These are phyloP conservation scores for Mycena crocata DNA, from an alignment of 768 basidiomycete genomes.

Conservation along the genomic window DNA sequence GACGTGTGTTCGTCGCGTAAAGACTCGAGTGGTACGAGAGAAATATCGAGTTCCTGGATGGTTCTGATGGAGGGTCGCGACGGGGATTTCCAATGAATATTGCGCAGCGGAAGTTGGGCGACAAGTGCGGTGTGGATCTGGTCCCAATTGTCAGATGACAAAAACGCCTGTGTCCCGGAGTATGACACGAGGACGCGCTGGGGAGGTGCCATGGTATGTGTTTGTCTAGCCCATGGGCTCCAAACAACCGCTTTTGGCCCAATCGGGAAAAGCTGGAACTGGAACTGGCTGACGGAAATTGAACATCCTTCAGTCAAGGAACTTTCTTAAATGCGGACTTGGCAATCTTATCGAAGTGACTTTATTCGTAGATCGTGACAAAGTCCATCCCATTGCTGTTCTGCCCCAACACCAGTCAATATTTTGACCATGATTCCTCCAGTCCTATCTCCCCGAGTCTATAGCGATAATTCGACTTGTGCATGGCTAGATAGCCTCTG, in stretches of 20 bases:
- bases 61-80: conserved; percentile 81
- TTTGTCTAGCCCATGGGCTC: not conserved
- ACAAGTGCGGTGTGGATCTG: conserved; percentile 73
- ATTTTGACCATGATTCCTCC: too few species aligned
- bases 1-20: conserved; percentile 80
- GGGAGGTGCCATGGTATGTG: conserved; percentile 26
- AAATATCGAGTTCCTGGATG: conserved; percentile 89
- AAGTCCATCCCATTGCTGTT: too few species aligned
- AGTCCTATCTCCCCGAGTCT: too few species aligned
- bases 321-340: too few species aligned
- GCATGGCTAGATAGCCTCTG: too few species aligned
- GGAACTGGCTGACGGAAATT: too few species aligned
- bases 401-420: too few species aligned
- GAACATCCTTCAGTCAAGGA: too few species aligned
- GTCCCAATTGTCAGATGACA: conserved; percentile 79
- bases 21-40: conserved; percentile 74
- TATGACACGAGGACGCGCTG: conserved; percentile 77
- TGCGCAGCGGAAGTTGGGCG: conserved; percentile 86
- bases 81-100: conserved; percentile 91
- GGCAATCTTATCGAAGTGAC: too few species aligned
- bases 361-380: too few species aligned
- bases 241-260: not conserved
- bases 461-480: too few species aligned
- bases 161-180: conserved; percentile 69
- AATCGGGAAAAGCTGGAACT: too few species aligned